Conservation (phyloP, 345 rosid genomes). For the Hypericum androsaemum region DNA sequence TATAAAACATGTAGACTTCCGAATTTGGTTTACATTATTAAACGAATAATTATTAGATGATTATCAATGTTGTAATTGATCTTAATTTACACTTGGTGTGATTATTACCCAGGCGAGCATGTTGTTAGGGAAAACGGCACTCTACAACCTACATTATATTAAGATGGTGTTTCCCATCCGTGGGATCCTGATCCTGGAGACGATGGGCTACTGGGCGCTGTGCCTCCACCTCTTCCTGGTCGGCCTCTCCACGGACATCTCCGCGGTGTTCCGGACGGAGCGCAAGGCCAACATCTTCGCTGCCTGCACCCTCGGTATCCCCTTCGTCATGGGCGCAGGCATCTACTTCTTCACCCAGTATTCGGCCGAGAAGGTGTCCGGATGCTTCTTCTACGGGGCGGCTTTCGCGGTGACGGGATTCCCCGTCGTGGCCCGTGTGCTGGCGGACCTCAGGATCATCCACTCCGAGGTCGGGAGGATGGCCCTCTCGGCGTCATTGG, state of each 20-base stretch:
- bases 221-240: constrained; percentile 45
- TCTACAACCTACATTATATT: background rate
- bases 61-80: no score
- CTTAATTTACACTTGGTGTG: no score
- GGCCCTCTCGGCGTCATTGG: background rate
- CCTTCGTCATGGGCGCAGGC: constrained; percentile 24
- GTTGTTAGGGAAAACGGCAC: constrained; percentile 29
- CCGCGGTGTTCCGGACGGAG: constrained; percentile 24
- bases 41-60: no score
- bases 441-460: constrained; percentile 27
- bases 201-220: constrained; percentile 38
- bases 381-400: background rate
- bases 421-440: constrained; percentile 33
- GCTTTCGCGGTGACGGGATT: constrained; percentile 24
- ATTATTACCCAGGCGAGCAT: constrained; percentile 34
- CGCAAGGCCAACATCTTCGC: constrained; percentile 27
- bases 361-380: no score
- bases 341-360: constrained; percentile 16
- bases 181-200: constrained; percentile 30
- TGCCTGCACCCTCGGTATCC: constrained; percentile 23
- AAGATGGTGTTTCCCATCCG: constrained; percentile 15
- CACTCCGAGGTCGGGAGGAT: constrained; percentile 1
- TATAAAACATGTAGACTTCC: no score
- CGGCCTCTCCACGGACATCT: constrained; percentile 51
- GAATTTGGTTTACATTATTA: no score